Percentiles rank a stretch among this genome's conserved stretches.
phyloP scores from a whole-genome alignment of 176 grass and related monocot species.

The Ensete ventricosum region DNA sequence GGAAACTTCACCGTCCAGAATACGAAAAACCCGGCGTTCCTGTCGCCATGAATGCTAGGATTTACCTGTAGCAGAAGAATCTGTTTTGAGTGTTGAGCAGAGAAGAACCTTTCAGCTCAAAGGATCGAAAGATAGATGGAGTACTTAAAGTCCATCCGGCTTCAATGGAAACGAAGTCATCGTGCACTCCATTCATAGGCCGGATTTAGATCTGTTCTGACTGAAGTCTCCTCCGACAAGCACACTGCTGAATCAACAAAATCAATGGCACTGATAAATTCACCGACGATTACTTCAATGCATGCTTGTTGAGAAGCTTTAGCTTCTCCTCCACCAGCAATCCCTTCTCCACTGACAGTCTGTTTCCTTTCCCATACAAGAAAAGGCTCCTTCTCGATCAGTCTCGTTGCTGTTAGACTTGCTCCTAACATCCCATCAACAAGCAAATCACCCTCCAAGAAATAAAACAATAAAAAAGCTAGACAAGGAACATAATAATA shows the following conservation, averaged over 20 bases:
- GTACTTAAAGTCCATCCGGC: neutral
- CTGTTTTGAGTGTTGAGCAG: no score
- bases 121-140: neutral
- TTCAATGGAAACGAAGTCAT: neutral
- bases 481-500: no score
- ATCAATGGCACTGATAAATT: neutral
- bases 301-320: conserved; percentile 12
- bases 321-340: neutral
- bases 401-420: neutral
- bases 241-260: neutral
- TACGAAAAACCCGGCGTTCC: neutral
- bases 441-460: neutral
- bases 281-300: neutral
- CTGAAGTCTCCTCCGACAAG: neutral
- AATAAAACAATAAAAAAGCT: neutral
- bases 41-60: neutral
- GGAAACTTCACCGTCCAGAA: neutral
- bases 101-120: no score
- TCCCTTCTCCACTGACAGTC: neutral
- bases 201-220: neutral
- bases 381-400: neutral
- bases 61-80: neutral
- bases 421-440: neutral
- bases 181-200: neutral
- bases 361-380: neutral